Conservation (phyloP, 164 flowering plant species). For the Tetrastigma voinierianum region DNA sequence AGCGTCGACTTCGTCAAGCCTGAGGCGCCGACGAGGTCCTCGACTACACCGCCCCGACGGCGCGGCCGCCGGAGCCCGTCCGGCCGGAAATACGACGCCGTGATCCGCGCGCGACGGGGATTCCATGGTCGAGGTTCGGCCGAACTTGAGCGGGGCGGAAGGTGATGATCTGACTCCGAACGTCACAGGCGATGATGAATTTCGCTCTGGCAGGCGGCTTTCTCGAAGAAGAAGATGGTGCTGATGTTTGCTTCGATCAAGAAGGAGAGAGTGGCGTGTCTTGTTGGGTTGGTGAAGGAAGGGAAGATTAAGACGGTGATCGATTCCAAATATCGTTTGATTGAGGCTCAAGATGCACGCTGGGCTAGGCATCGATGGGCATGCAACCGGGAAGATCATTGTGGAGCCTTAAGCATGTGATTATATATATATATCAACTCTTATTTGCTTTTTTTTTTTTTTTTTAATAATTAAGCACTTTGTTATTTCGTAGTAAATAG, state of each 20-base stretch:
- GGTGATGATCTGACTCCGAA: conserved; percentile 29
- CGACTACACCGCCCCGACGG: conserved; percentile 37
- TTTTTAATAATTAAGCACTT: too few species aligned
- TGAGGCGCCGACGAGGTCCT: conserved; percentile 30
- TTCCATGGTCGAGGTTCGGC: conserved; percentile 31
- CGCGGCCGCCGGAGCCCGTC: conserved; percentile 32
- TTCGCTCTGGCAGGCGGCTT: conserved; percentile 19
- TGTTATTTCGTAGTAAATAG: too few species aligned
- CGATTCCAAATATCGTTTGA: conserved; percentile 5
- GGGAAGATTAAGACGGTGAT: neutral
- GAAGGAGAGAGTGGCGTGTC: conserved; percentile 18
- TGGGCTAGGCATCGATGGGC: conserved; percentile 25
- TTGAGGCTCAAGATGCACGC: conserved; percentile 29
- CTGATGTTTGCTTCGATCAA: conserved; percentile 11
- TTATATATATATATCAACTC: too few species aligned
- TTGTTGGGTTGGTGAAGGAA: conserved; percentile 25
- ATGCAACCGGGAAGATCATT: conserved; percentile 21
- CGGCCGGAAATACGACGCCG: conserved; percentile 29
- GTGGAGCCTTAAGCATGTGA: too few species aligned
- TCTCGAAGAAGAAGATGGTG: conserved; percentile 27
- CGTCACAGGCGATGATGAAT: conserved; percentile 10
- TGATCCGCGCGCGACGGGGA: conserved; percentile 22
- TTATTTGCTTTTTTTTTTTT: too few species aligned
- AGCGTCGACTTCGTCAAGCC: too few species aligned
- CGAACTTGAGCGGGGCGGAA: conserved; percentile 28